phyloP scores from a whole-genome alignment of 768 basidiomycete species.

The Serendipita sp. region DNA sequence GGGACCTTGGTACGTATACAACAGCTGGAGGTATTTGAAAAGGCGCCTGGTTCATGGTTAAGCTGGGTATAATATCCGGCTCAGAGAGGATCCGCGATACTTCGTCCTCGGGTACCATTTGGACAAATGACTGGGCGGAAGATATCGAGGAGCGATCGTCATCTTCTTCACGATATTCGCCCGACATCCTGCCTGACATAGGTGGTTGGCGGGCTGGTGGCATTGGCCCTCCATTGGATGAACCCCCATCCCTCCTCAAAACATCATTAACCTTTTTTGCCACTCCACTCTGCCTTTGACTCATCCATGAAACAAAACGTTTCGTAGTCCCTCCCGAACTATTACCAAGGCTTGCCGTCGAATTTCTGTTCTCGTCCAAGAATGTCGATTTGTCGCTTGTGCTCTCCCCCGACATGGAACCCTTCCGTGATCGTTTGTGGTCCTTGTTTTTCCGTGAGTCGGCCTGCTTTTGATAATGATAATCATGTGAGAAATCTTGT shows the following conservation, averaged over 20 bases:
- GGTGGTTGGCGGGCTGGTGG: neutral
- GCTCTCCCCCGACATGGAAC: neutral
- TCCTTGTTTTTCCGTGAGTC: neutral
- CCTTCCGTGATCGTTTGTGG: neutral
- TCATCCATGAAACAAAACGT: neutral
- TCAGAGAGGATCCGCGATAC: neutral
- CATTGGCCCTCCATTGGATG: neutral
- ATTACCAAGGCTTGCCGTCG: neutral
- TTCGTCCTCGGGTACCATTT: neutral
- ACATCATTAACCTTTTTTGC: neutral
- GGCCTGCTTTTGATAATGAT: neutral
- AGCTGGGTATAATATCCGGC: neutral
- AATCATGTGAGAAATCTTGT: neutral
- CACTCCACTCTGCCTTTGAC: neutral
- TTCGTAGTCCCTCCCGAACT: neutral
- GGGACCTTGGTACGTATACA: neutral
- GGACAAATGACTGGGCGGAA: neutral
- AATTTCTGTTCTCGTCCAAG: neutral
- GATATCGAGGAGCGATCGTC: neutral
- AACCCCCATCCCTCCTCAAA: neutral
- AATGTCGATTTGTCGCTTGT: neutral
- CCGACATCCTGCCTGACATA: neutral
- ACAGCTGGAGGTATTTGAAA: neutral
- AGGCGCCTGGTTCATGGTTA: neutral
- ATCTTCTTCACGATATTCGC: conserved; percentile 1